These are phyloP conservation scores for Spongispora temasekensis DNA, from an alignment of 1,284 basidiomycete species.

Conservation along the genomic window DNA sequence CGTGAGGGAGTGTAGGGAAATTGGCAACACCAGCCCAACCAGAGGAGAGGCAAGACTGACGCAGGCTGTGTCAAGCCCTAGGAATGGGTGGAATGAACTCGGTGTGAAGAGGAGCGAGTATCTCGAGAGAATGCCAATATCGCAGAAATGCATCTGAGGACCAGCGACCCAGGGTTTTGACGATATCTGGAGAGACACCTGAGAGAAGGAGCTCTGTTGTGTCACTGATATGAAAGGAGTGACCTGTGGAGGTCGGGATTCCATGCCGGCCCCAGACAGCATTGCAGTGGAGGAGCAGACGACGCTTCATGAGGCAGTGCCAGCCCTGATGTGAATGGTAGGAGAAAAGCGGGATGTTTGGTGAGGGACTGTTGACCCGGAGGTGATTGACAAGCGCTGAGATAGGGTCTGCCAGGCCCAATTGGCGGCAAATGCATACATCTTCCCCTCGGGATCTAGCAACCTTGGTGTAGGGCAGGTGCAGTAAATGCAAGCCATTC, in stretches of 20 bases:
- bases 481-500: neutral
- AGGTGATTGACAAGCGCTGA: neutral
- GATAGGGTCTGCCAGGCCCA: neutral
- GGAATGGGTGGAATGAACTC: neutral
- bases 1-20: neutral
- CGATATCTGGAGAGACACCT: neutral
- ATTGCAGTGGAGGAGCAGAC: constrained; percentile 5
- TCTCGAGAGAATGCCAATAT: neutral
- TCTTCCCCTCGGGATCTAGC: neutral
- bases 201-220: neutral
- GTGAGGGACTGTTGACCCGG: neutral
- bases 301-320: neutral
- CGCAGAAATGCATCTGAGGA: neutral
- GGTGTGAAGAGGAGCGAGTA: neutral
- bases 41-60: neutral
- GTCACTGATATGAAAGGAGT: neutral
- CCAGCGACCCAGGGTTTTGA: neutral
- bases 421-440: constrained; percentile 1
- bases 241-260: neutral
- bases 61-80: neutral
- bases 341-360: constrained; percentile 1
- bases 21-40: neutral
- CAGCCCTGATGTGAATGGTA: neutral
- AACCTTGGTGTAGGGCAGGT: constrained; percentile 7
- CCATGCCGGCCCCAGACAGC: neutral